Evolutionary conservation across 2,329 filamentous ascomycete species (phyloP), one percentile per base, ranked within the genome.

Genomic region (Colletotrichum liaoningense): DNA sequence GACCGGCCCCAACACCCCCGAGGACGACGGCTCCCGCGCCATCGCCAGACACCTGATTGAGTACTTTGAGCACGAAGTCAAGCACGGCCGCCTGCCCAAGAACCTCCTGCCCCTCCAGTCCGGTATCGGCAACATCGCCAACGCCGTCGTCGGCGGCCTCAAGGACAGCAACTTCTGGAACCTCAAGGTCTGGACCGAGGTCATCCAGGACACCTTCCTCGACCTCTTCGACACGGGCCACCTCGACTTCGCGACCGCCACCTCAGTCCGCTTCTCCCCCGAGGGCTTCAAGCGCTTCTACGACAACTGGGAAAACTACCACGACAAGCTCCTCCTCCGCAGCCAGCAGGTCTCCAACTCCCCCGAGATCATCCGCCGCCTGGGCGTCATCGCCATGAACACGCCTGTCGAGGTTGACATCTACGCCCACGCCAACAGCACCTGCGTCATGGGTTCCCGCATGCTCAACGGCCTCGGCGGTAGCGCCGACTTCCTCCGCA

Each of bases 321-420:
- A 93, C 63, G 88, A 93, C 80, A 96, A 95, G 86, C 90, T 97
- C 3, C 92, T 97, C 69, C 91, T 97, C 60, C 93, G 95, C 75
- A 92, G 92, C n/a, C 95, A 97, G 85, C 91, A 94, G 81, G 93
- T 97, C 11, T 95, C 93, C 79, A 97, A 97, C 88, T 93, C 92
- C 3, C 95, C 95, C 73, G 95, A 97, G 84, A 95, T 97, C 84
- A 97, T 97, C 85, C 91, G 94, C 68, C 90, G 95, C 30, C 87
- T 97, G 1, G 95, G 95, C 74, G 92, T 95, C 77, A 97, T 98
- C 78, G 95, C 94, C 81, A 97, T 97, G 95, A 97, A 97, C 88
- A 97, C 95, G 0, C 95, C 95, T 26, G 94, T 97, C 59, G 95
- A 97, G 84, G 95, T 97, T 19, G 95, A 97, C 84, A 97, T 97